Percentiles rank a stretch among this genome's conserved stretches.
phyloP scores from a whole-genome alignment of 352 stramenopile species.

The Globisporangium camurandrum region DNA sequence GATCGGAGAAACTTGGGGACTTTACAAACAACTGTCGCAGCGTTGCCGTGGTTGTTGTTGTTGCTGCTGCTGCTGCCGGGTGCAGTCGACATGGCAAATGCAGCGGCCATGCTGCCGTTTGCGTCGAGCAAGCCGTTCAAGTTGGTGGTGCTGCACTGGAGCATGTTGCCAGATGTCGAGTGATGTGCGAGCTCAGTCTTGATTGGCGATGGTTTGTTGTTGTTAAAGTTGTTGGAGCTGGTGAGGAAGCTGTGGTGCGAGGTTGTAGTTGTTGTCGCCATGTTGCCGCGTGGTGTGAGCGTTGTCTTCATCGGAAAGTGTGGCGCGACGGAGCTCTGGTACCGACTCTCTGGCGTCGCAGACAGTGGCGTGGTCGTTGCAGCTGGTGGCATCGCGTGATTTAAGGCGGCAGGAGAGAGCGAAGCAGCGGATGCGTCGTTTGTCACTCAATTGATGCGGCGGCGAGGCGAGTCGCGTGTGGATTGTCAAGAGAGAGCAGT shows the following conservation, averaged over 20 bases:
- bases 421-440: no score
- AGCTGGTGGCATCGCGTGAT: neutral
- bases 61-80: constrained; percentile 3
- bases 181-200: neutral
- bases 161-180: neutral
- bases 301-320: constrained; percentile 18
- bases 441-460: no score
- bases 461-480: no score
- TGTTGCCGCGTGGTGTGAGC: constrained; percentile 8
- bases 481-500: no score
- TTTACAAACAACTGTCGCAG: constrained; percentile 28
- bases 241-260: no score
- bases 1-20: constrained; percentile 80
- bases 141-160: neutral
- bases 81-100: constrained; percentile 10
- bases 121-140: constrained; percentile 8
- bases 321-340: constrained; percentile 12
- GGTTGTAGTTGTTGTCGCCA: neutral
- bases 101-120: constrained; percentile 10
- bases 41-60: no score
- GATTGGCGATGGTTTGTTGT: neutral
- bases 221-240: no score
- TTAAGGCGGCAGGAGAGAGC: neutral
- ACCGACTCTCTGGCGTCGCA: neutral
- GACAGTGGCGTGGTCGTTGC: neutral